Evolutionary conservation across 108 stramenopile genomes (phyloP).

Genomic region (Skeletonema potamos): DNA sequence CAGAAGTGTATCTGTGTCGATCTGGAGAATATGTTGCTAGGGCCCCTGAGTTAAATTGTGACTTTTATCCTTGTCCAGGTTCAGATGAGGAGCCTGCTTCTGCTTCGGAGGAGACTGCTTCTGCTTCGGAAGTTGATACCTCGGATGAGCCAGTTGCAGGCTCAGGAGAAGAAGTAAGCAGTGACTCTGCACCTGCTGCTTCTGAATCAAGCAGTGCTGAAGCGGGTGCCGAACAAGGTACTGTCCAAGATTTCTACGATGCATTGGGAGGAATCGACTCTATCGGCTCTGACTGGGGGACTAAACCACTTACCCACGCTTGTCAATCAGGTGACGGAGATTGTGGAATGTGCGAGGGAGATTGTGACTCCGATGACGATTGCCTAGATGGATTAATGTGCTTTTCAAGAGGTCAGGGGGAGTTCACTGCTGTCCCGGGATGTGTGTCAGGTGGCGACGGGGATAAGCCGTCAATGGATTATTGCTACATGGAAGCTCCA

Average conservation of each 20-base stretch:
- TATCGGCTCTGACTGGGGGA: conserved; percentile 15
- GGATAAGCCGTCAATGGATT: conserved; percentile 38
- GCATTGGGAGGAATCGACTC: background rate
- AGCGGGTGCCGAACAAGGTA: background rate
- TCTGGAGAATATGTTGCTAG: conserved; percentile 34
- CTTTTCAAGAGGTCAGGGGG: conserved; percentile 33
- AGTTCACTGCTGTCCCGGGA: conserved; percentile 38
- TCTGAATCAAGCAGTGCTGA: background rate
- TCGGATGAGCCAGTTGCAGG: background rate
- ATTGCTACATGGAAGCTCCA: conserved; percentile 29
- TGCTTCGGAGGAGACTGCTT: background rate
- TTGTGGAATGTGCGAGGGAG: conserved; percentile 43
- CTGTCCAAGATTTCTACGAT: background rate
- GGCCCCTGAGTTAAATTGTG: conserved; percentile 37
- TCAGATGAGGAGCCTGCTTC: background rate
- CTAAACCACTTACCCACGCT: conserved; percentile 9
- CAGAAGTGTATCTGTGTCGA: conserved; percentile 34
- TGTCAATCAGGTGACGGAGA: conserved; percentile 13
- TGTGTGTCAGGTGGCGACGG: conserved; percentile 28
- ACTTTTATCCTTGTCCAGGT: conserved; percentile 44
- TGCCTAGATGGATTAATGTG: conserved; percentile 33
- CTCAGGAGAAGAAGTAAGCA: background rate
- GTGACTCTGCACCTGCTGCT: conserved; percentile 1
- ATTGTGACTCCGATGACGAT: conserved; percentile 42
- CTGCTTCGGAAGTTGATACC: background rate